Percentiles rank a stretch among this genome's conserved stretches.
Evolutionary conservation across 2,329 filamentous ascomycete genomes (phyloP).

Genomic region (Fusarium albidum): DNA sequence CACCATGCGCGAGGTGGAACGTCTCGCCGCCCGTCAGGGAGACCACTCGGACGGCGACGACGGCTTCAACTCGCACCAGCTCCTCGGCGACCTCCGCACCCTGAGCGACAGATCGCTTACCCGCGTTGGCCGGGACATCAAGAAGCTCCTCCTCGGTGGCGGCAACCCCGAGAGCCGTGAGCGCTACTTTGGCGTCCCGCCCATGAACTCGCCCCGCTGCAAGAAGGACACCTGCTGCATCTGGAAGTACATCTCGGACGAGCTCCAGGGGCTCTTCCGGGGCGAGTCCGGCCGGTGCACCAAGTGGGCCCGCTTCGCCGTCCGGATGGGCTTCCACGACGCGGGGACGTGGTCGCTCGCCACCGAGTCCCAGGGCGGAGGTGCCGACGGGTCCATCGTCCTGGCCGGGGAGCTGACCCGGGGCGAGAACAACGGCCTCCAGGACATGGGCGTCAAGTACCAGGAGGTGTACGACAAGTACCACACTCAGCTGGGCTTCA

Average conservation of each 20-base stretch:
- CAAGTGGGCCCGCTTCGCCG: constrained; percentile 51
- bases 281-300: constrained; percentile 52
- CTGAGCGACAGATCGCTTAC: constrained; percentile 44
- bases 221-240: constrained; percentile 53
- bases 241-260: constrained; percentile 53
- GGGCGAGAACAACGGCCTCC: constrained; percentile 57
- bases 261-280: constrained; percentile 48
- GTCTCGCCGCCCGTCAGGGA: constrained; percentile 23
- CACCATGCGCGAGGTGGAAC: constrained; percentile 34
- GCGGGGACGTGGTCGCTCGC: constrained; percentile 53
- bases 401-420: constrained; percentile 49
- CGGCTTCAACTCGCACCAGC: constrained; percentile 32
- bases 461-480: constrained; percentile 52
- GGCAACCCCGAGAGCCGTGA: constrained; percentile 40
- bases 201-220: constrained; percentile 39
- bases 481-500: constrained; percentile 41
- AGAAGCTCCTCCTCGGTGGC: constrained; percentile 46
- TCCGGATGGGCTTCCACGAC: constrained; percentile 59
- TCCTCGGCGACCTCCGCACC: constrained; percentile 51
- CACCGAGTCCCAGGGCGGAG: constrained; percentile 46
- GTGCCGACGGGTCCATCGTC: constrained; percentile 57
- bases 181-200: constrained; percentile 36
- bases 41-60: neutral
- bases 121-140: constrained; percentile 47
- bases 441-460: constrained; percentile 52